Base-by-base conservation (phyloP, 2,329 filamentous ascomycete species). In the Botryotinia convoluta region DNA sequence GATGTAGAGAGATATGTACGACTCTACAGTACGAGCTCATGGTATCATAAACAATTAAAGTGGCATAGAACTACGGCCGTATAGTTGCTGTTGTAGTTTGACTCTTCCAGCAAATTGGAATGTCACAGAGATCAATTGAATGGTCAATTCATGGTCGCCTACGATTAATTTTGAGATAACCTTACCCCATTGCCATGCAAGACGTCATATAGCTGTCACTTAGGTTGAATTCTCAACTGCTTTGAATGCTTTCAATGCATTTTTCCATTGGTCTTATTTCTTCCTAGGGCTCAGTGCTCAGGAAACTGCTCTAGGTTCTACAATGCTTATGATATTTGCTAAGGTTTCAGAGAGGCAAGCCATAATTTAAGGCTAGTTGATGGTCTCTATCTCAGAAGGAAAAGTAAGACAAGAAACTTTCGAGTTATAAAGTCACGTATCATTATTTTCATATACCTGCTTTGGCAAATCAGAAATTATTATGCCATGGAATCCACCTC, bases 391-490 rank as follows among this genome's bases (percentile, higher is more conserved):
- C 12, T 29, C 26, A 0, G 6, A 8, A 16, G 26, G 0, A 16
- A 8, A n/a, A 3, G 1, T n/a, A 1, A 16, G 2, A n/a, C 3
- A 54, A 16, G 4, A n/a, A 54, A 7, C 3, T 16, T 26, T 1
- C 9, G 22, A 51, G 22, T 6, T 3, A 2, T 26, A 51, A 14
- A 51, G 1, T 26, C 22, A 51, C 0, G 22, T 26, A 51, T 6
- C 4, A 1, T 26, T 6, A 12, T 26, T 26, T 26, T 12, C 45
- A 26, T 5, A 9, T 51, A n/a, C 2, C 2, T 54, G 12, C 26
- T 16, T 29, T 16, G 5, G 1, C 26, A 2, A 29, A 3, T 14
- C 6, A n/a, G 5, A 0, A 0, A 1, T n/a, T 2, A 54, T 29
- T 12, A 54, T n/a, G 26, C 2, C 48, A 54, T 16, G 26, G 0